Evolutionary conservation across 345 rosid genomes (phyloP).

Genomic region (Ceriops decandra): DNA sequence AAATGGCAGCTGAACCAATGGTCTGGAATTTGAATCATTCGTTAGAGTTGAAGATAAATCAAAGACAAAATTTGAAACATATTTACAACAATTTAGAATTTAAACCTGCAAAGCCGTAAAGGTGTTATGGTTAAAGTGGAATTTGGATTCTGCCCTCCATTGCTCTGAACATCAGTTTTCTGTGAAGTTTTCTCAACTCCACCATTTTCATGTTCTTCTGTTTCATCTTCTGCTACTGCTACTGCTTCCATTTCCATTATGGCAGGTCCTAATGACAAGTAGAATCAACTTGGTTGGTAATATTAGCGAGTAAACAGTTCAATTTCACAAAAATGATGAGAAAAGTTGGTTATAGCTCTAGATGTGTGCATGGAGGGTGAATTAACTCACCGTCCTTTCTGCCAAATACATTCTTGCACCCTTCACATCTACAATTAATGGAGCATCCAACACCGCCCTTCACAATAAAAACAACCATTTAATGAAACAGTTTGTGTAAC

Average conservation of each 20-base stretch:
- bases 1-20: constrained; percentile 61
- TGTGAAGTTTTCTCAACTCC: constrained; percentile 34
- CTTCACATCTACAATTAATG: constrained; percentile 94
- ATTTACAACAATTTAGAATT: background rate
- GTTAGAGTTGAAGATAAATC: constrained; percentile 7
- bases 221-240: constrained; percentile 50
- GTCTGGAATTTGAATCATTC: constrained; percentile 36
- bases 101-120: constrained; percentile 65
- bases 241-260: constrained; percentile 31
- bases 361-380: too few relatives aligned
- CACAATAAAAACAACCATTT: constrained; percentile 12
- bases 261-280: constrained; percentile 47
- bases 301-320: too few relatives aligned
- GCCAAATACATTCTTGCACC: constrained; percentile 89
- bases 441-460: constrained; percentile 99
- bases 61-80: background rate
- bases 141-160: constrained; percentile 51
- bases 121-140: constrained; percentile 70
- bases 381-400: constrained; percentile 74
- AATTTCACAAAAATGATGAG: too few relatives aligned
- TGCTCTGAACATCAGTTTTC: constrained; percentile 40
- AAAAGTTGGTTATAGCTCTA: too few relatives aligned
- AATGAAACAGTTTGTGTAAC: constrained; percentile 21
- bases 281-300: background rate
- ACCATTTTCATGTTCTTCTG: constrained; percentile 44